Evolutionary conservation across 306 rosid species (phyloP).

Genomic region (Aeschynomene evenia): DNA sequence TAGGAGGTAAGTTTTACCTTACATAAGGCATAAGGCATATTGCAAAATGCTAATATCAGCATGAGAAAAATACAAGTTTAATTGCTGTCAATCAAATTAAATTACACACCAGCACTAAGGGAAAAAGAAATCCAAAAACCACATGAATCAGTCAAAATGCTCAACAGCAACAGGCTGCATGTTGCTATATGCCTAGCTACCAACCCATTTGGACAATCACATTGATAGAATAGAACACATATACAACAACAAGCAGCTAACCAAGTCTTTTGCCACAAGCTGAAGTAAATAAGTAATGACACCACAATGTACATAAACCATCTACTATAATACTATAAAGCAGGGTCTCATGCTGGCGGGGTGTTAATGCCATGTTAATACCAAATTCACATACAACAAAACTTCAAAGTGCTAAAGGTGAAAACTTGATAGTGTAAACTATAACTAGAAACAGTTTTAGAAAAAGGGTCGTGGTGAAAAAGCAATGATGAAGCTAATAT

Average conservation of each 20-base stretch:
- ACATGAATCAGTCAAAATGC: neutral
- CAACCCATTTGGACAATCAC: slow-evolving; percentile 10
- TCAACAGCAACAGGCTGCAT: neutral
- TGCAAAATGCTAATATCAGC: neutral
- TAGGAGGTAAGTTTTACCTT: neutral
- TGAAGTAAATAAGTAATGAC: too few species aligned
- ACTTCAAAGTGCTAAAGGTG: neutral
- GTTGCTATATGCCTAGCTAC: neutral
- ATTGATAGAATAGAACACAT: neutral
- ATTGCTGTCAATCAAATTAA: neutral
- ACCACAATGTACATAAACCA: neutral
- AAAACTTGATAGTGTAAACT: neutral
- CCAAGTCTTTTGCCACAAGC: too few species aligned
- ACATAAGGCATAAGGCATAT: neutral
- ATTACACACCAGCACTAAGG: neutral
- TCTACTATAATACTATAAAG: too few species aligned
- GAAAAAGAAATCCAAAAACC: neutral
- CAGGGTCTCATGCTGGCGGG: too few species aligned
- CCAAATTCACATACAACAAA: neutral
- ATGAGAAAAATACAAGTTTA: neutral
- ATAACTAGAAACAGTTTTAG: neutral
- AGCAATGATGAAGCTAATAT: too few species aligned
- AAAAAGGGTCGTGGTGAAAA: too few species aligned
- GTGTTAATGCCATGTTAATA: too few species aligned
- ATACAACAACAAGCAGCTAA: neutral